Base-by-base conservation (phyloP, 2,329 filamentous ascomycete genomes). In the Arthrobotrys conoides region DNA sequence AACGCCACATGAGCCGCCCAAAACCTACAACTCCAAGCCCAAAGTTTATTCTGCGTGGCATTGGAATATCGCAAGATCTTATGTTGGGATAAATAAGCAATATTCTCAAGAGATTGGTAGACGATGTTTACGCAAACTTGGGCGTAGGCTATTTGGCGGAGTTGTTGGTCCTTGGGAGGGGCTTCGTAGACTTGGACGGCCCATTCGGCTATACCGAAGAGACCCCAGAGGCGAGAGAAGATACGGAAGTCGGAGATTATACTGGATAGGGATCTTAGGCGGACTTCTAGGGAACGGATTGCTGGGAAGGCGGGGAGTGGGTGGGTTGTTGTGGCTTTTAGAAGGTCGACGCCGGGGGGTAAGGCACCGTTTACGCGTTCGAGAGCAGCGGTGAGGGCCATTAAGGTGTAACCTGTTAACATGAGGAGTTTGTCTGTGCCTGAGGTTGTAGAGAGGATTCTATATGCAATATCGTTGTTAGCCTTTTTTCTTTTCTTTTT, bases 21-120 rank as follows among this genome's bases (percentile, higher is more conserved):
- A 80, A 92, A 92, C 53, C 93, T 88, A 72, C 89, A 90, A 84
- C 92, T 94, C 90, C 91, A 92, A 18, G 90, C 84, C 84, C 89
- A 91, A 83, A 91, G 90, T 81, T 86, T 87, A 30, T 84, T 87
- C 83, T 92, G 88, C 59, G 88, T 88, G 59, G 88, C 87, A 14
- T 87, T 86, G 5, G 85, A 84, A 85, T 89, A 87, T 16, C 85
- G 87, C 64, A 97, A 83, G 2, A 96, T 88, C 20, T 91, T 91
- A 84, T 94, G 94, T 77, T 87, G 87, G 2, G 90, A 88, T 44
- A 98, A 88, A 86, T 92, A 97, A 16, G 92, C 92, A 46, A 88
- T 88, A 85, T 97, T 97, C 86, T 99, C 96, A 48, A 95, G 87
- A 0, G 89, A 85, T 85, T 97, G 94, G 86, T 92, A 97, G 9